Conservation (phyloP, 2,329 filamentous ascomycete species). For the Fusarium redolens region DNA sequence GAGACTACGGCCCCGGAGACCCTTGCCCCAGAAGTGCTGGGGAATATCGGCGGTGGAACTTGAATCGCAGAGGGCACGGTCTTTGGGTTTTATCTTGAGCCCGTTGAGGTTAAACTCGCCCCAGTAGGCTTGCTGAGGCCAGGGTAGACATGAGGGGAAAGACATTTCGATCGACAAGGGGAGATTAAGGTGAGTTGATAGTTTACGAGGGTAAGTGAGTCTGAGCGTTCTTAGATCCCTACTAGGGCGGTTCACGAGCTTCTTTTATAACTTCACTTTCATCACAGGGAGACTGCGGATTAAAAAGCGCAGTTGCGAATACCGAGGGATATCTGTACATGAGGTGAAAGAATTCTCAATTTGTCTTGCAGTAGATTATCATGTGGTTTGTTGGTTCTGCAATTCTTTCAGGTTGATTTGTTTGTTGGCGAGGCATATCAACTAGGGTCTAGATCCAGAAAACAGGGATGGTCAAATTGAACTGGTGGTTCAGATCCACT, state of each 20-base stretch:
- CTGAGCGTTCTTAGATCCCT: conserved; percentile 32
- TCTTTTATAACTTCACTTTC: conserved; percentile 19
- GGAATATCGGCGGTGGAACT: conserved; percentile 13
- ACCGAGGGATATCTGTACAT: neutral
- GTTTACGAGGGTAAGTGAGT: conserved; percentile 17
- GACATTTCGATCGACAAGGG: conserved; percentile 40
- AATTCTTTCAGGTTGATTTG: conserved; percentile 1
- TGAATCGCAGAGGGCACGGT: conserved; percentile 10
- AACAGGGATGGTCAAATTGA: conserved; percentile 13
- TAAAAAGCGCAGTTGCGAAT: conserved; percentile 8
- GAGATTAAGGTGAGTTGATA: conserved; percentile 15
- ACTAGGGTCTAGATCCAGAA: conserved; percentile 3
- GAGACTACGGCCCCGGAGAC: conserved; percentile 26
- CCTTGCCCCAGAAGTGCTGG: conserved; percentile 39
- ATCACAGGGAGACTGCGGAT: neutral
- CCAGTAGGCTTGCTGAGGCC: conserved; percentile 38
- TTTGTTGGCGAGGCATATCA: conserved; percentile 4
- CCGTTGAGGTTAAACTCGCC: conserved; percentile 39
- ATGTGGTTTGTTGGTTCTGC: neutral
- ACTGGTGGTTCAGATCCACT: neutral
- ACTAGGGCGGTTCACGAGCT: neutral
- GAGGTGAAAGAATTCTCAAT: neutral
- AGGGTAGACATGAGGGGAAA: conserved; percentile 30
- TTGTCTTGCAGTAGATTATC: neutral
- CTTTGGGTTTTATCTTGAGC: conserved; percentile 34